These are phyloP conservation scores for Cadophora gregata DNA, from an alignment of 2,329 filamentous ascomycete species.

Conservation along the genomic window DNA sequence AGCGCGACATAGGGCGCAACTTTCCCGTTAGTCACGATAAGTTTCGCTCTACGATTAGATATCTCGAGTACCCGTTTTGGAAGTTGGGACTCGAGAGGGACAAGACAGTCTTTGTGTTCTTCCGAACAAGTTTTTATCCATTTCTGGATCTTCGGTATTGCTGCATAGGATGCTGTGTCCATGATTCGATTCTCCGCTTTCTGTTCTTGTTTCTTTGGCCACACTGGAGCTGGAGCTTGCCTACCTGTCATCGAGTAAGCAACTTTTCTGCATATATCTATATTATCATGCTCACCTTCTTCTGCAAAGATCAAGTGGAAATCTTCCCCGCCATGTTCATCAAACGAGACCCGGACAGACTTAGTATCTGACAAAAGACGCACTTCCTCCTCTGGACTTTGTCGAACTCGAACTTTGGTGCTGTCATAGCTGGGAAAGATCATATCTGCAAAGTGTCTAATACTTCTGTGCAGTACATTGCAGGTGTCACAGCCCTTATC, in stretches of 20 bases:
- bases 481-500: background rate
- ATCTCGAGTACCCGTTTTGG: background rate
- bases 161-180: background rate
- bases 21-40: background rate
- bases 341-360: background rate
- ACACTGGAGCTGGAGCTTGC: no score
- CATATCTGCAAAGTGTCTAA: slow-evolving; percentile 1
- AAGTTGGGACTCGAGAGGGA: background rate
- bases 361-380: background rate
- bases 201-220: background rate
- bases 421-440: background rate
- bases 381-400: background rate
- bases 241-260: no score
- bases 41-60: background rate
- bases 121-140: background rate
- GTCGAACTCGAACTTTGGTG: slow-evolving; percentile 1
- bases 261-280: background rate
- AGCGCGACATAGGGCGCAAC: slow-evolving; percentile 22
- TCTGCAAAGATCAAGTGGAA: background rate
- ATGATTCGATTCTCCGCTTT: background rate
- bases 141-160: background rate
- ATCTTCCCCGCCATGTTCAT: background rate
- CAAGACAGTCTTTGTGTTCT: background rate
- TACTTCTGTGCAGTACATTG: background rate
- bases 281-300: background rate